Base-by-base conservation (phyloP, 371 early-diverging fungal species). In the Rhizopus delemar region DNA sequence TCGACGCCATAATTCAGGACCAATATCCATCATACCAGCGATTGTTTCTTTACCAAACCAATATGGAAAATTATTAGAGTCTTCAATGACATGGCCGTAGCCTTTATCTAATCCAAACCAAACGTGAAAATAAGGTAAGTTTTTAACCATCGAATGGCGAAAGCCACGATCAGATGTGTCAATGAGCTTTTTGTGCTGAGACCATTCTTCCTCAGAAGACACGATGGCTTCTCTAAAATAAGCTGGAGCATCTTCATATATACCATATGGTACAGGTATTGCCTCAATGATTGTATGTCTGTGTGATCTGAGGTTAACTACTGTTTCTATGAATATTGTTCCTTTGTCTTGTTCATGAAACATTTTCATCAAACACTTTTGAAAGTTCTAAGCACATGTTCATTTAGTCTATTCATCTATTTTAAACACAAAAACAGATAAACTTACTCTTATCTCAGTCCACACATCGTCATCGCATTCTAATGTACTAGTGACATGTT, bases 1-100 rank as follows among this genome's bases (percentile, higher is more conserved):
- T 56, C 74, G 75, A 57, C 97, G 77, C 83, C 90, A 93, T 53
- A 76, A 68, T 33, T 87, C 83, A 1, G 93, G 89, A 3, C 89
- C 81, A 62, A 93, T 69, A 59, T 93, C 93, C 65, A 93, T 59
- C 73, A 89, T 85, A 49, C 92, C 89, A 5, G 86, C 95, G 32
- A 94, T 68, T 0, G 90, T 83, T 73, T 93, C 89, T 56, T 80
- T 83, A 16, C 93, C 95, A 76, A 96, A 93, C 86, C 89, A 93
- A 36, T 82, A 81, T 33, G 85, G 88, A 70, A 95, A 97, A 34
- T 72, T 63, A 31, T 87, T 82, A 0, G 81, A 61, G 41, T 93
- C 85, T 70, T 98, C 98, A 72, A 98, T 96, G n/a, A 96, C 91
- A 70, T 98, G 98, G 1, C 96, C 98, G 56, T 84, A 85, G 1